phyloP scores from a whole-genome alignment of 441 rosid species.

The Mallotus japonicus region DNA sequence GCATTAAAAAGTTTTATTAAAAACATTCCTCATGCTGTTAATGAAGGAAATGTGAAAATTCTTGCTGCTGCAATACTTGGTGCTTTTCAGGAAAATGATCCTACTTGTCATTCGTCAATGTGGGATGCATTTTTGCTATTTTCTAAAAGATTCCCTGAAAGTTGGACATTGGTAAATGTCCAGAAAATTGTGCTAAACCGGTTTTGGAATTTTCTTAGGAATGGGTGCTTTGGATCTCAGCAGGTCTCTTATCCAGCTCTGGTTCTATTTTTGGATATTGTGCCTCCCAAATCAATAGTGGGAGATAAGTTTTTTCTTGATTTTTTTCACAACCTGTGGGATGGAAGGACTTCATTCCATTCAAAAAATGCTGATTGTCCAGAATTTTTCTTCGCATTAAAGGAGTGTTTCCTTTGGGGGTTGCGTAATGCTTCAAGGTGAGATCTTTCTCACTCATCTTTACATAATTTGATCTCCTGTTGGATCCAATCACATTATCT shows the following conservation, averaged over 20 bases:
- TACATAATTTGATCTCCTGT: slow-evolving; percentile 15
- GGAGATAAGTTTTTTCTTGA: slow-evolving; percentile 72
- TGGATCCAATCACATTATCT: slow-evolving; percentile 13
- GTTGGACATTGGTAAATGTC: slow-evolving; percentile 67
- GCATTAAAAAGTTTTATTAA: slow-evolving; percentile 66
- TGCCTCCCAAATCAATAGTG: slow-evolving; percentile 54
- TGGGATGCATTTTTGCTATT: slow-evolving; percentile 85
- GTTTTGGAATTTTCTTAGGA: slow-evolving; percentile 76
- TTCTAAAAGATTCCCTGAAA: slow-evolving; percentile 71
- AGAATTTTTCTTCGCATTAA: slow-evolving; percentile 65
- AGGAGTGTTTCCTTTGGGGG: slow-evolving; percentile 88
- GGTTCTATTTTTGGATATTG: slow-evolving; percentile 60
- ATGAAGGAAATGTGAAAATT: slow-evolving; percentile 59
- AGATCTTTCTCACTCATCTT: slow-evolving; percentile 22
- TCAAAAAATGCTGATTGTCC: slow-evolving; percentile 46
- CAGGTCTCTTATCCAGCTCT: slow-evolving; percentile 90
- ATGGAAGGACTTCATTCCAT: slow-evolving; percentile 62
- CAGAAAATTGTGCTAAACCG: slow-evolving; percentile 63
- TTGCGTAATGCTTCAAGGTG: slow-evolving; percentile 72
- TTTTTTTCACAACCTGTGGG: slow-evolving; percentile 75
- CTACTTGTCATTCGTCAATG: slow-evolving; percentile 83
- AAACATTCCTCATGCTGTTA: slow-evolving; percentile 65
- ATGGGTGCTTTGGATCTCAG: slow-evolving; percentile 88
- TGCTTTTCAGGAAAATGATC: slow-evolving; percentile 84
- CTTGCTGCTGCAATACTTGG: slow-evolving; percentile 77